Percentiles rank a stretch among this genome's conserved stretches.
Evolutionary conservation across 2,329 filamentous ascomycete genomes (phyloP).

Genomic region (Stachybotrys echinatus): DNA sequence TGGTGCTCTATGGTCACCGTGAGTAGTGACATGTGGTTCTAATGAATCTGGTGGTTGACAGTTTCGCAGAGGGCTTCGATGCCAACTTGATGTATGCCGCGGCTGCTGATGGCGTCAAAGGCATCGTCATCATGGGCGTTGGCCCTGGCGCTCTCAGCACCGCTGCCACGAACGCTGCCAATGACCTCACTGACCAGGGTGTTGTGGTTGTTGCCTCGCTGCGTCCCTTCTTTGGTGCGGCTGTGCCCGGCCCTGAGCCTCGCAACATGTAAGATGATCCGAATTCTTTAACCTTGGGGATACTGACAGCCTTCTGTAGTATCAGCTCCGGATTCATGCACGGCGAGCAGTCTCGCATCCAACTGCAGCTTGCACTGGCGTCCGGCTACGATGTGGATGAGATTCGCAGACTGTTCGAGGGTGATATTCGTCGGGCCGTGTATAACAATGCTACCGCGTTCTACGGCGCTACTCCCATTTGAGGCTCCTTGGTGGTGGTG

Average conservation of each 20-base stretch:
- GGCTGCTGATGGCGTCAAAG: constrained; percentile 24
- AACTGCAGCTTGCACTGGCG: constrained; percentile 24
- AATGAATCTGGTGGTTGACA: constrained; percentile 1
- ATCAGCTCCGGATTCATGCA: constrained; percentile 21
- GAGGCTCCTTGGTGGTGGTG: too few relatives aligned
- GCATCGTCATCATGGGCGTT: constrained; percentile 22
- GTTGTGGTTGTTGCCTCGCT: constrained; percentile 21
- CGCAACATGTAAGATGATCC: constrained; percentile 6
- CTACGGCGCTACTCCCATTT: too few relatives aligned
- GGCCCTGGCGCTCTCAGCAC: constrained; percentile 20
- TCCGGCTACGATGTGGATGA: constrained; percentile 19
- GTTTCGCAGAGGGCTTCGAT: constrained; percentile 21
- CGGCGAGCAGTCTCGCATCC: constrained; percentile 21
- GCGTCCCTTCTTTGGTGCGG: constrained; percentile 20
- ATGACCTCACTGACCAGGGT: constrained; percentile 17
- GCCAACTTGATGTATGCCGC: constrained; percentile 22
- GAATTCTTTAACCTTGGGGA: neutral
- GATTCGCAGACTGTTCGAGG: constrained; percentile 22
- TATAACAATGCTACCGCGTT: too few relatives aligned
- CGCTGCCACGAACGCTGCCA: constrained; percentile 16
- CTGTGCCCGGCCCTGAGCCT: constrained; percentile 13
- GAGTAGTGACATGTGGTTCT: too few relatives aligned
- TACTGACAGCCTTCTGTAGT: constrained; percentile 3
- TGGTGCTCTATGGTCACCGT: constrained; percentile 41
- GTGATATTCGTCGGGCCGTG: neutral